phyloP scores from a whole-genome alignment of 2,329 filamentous ascomycete genomes.

The Penicillium sp. region DNA sequence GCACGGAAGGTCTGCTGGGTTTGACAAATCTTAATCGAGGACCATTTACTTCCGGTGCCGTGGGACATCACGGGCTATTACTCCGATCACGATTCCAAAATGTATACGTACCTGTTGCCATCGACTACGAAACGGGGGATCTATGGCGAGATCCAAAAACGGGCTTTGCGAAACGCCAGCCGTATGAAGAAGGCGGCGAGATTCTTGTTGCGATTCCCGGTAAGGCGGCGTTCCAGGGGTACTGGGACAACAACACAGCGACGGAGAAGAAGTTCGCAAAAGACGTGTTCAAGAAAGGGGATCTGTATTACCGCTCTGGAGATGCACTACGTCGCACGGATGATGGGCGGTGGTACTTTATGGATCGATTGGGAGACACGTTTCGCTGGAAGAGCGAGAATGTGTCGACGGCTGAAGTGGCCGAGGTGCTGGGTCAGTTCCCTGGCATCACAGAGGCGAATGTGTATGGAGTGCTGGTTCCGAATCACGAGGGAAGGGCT shows the following conservation, averaged over 20 bases:
- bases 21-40: slow-evolving; percentile 59
- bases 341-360: slow-evolving; percentile 66
- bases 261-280: slow-evolving; percentile 63
- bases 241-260: slow-evolving; percentile 64
- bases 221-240: slow-evolving; percentile 62
- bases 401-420: slow-evolving; percentile 64
- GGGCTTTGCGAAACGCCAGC: slow-evolving; percentile 60
- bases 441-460: slow-evolving; percentile 62
- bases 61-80: slow-evolving; percentile 68
- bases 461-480: slow-evolving; percentile 65
- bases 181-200: slow-evolving; percentile 69
- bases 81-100: slow-evolving; percentile 52
- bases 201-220: slow-evolving; percentile 63
- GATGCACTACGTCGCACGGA: slow-evolving; percentile 60
- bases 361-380: slow-evolving; percentile 63
- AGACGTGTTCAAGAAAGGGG: slow-evolving; percentile 63
- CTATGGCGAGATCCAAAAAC: slow-evolving; percentile 64
- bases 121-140: slow-evolving; percentile 65
- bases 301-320: slow-evolving; percentile 65
- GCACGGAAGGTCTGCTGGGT: slow-evolving; percentile 66
- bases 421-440: slow-evolving; percentile 58
- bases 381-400: slow-evolving; percentile 54
- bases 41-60: slow-evolving; percentile 59
- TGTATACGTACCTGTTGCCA: slow-evolving; percentile 61
- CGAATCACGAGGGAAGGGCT: slow-evolving; percentile 64